Base-by-base conservation (phyloP, 345 rosid species). In the Aethionema arabicum region DNA sequence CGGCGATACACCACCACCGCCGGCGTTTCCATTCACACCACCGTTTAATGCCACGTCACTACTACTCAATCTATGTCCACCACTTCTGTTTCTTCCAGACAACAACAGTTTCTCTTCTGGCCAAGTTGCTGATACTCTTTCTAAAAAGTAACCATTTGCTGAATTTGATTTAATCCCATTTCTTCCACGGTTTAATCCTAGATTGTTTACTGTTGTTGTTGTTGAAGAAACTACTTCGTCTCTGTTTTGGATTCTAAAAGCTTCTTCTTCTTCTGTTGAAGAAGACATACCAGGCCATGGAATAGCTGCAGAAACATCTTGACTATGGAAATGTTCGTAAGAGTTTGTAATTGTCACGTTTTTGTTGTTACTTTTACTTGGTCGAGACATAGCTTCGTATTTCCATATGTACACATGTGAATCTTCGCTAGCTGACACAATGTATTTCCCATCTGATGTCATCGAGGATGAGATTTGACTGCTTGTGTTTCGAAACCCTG, bases 351-450 rank as follows among this genome's bases (percentile, higher is more conserved):
- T 79, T 0, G 86, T 64, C 45, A 84, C 84, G 57, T 79, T 81
- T 77, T 92, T 92, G 69, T 49, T 48, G 66, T 82, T 81, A 73
- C 85, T 78, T 73, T 83, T 80, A 80, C 86, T 79, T 27, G 90
- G 82, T 74, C 89, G 80, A 50, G 95, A 93, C 73, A 79, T 84
- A 33, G 85, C 76, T 61, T 87, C 96, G 50, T 93, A 83, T 73
- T 86, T 93, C 97, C 97, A 93, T 44, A 93, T 74, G 59, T 87
- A 93, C 13, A 93, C 97, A 29, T 82, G 76, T n/a, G 99, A 93
- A 74, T 90, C 97, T 78, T 93, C 97, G 59, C 99, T 90, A 11
- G 99, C 99, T 56, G 97, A 77, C 35, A 93, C 83, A 6, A 93
- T 83, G 38, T 84, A 85, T 77, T 84, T 90, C 63, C 97, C 95